These are phyloP conservation scores for Hanseniaspora mollemarum DNA, from an alignment of 805 yeast genomes.

Conservation along the genomic window DNA sequence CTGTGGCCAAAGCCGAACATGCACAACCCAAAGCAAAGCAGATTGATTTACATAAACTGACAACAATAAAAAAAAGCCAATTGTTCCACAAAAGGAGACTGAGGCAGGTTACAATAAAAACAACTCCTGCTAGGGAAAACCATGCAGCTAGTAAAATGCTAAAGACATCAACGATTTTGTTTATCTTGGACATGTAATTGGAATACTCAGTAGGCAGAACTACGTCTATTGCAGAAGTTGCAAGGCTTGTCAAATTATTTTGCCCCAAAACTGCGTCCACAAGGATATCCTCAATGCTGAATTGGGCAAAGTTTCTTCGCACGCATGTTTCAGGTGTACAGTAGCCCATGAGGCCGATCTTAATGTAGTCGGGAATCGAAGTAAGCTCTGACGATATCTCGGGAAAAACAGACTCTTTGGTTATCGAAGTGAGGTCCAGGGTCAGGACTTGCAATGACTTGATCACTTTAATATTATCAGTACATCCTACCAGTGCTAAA, in stretches of 20 bases:
- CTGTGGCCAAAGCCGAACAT: background rate
- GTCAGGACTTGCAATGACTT: background rate
- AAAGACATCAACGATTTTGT: slow-evolving; percentile 5
- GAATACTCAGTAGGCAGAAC: background rate
- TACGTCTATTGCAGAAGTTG: background rate
- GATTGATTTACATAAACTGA: background rate
- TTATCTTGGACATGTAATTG: background rate
- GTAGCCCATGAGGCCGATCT: slow-evolving; percentile 7
- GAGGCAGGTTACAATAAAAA: background rate
- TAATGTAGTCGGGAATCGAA: background rate
- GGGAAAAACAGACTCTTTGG: background rate
- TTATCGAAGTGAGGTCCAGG: background rate
- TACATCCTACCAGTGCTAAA: slow-evolving; percentile 2
- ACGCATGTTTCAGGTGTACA: slow-evolving; percentile 1
- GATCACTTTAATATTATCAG: background rate
- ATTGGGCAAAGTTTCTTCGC: background rate
- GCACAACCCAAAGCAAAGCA: background rate
- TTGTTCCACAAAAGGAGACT: background rate
- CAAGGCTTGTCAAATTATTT: background rate
- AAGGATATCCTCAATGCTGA: background rate
- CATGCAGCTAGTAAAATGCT: slow-evolving; percentile 3
- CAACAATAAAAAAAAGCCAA: background rate
- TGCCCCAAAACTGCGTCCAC: background rate
- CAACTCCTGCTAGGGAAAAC: background rate
- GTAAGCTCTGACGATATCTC: background rate